Base-by-base conservation (phyloP, 2,329 filamentous ascomycete genomes). In the Clonostachys rosea region DNA sequence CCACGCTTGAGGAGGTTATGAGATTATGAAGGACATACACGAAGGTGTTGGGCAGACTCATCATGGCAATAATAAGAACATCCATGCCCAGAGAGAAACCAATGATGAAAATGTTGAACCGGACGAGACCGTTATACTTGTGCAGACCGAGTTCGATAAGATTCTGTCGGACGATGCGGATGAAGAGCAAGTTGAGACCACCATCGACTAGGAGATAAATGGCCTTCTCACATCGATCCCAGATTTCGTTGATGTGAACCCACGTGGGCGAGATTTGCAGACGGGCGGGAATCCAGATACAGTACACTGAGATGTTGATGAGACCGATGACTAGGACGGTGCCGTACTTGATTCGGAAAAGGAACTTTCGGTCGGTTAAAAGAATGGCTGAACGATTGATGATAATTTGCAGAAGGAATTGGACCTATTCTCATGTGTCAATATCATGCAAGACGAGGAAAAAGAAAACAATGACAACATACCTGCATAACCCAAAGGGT, bases 211-310 rank as follows among this genome's bases (percentile, higher is more conserved):
- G 42, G 2, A 74, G 60, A 48, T 77, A 77, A 4, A 80, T 65
- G 4, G 67, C 64, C 53, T 80, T 81, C 34, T 77, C 75, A 42
- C 64, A 63, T 7, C 75, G 69, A 43, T 79, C 77, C 77, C 76
- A 81, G 42, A 74, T 60, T 0, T 66, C 54, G 52, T 80, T 80
- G 42, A 77, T 57, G 18, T 58, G 51, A 30, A 76, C 62, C 46
- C 68, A 78, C 2, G 46, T 55, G 0, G 67, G 46, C 7, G 55
- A 68, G 6, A 72, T 62, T 39, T 74, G 66, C 1, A 78, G 58
- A 3, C 73, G 71, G 0, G 74, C 68, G 0, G 77, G 76, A 16
- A 80, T 72, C 76, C 77, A 80, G 14, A 79, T 78, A 47, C 62
- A 65, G 44, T 75, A 78, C 3, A 80, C 76, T 3, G 69, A 69